phyloP scores from a whole-genome alignment of 2,329 filamentous ascomycete genomes.

The Colletotrichum sidae region DNA sequence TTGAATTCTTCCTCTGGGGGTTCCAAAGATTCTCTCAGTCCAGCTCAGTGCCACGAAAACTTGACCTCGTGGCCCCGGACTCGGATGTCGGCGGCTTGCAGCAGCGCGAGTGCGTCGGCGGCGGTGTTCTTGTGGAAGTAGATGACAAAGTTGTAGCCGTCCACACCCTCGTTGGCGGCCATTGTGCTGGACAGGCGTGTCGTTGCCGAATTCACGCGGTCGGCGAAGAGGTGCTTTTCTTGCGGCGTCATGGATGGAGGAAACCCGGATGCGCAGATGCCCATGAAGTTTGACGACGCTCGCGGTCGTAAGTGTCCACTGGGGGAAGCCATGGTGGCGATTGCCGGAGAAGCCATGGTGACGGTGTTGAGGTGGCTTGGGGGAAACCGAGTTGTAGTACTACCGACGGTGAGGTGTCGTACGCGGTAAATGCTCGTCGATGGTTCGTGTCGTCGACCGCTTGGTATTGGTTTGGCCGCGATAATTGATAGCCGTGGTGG shows the following conservation, averaged over 20 bases:
- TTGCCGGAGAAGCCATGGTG: slow-evolving; percentile 36
- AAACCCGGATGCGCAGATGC: slow-evolving; percentile 28
- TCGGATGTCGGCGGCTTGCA: slow-evolving; percentile 31
- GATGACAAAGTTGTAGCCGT: slow-evolving; percentile 30
- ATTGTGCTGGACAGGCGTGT: slow-evolving; percentile 33
- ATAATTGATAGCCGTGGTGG: neutral
- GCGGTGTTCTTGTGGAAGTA: slow-evolving; percentile 35
- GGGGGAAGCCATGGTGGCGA: slow-evolving; percentile 36
- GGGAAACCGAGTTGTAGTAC: neutral
- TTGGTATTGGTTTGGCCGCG: neutral
- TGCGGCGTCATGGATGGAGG: slow-evolving; percentile 31
- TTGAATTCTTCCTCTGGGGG: no score
- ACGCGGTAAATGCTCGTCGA: slow-evolving; percentile 1
- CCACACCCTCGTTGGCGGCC: slow-evolving; percentile 24
- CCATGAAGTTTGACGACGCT: slow-evolving; percentile 36
- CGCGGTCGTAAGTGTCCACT: slow-evolving; percentile 34
- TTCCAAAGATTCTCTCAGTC: no score
- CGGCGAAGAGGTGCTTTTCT: slow-evolving; percentile 32
- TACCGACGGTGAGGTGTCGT: slow-evolving; percentile 10
- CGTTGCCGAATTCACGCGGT: slow-evolving; percentile 32
- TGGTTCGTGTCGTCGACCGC: slow-evolving; percentile 6
- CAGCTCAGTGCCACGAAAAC: slow-evolving; percentile 34
- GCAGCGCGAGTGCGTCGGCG: slow-evolving; percentile 30
- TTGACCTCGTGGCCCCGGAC: slow-evolving; percentile 32
- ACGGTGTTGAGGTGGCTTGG: slow-evolving; percentile 15